Evolutionary conservation across 1,139 yeast species (phyloP), one percentile per base, ranked within the genome.

Genomic region (Pichia sp.): DNA sequence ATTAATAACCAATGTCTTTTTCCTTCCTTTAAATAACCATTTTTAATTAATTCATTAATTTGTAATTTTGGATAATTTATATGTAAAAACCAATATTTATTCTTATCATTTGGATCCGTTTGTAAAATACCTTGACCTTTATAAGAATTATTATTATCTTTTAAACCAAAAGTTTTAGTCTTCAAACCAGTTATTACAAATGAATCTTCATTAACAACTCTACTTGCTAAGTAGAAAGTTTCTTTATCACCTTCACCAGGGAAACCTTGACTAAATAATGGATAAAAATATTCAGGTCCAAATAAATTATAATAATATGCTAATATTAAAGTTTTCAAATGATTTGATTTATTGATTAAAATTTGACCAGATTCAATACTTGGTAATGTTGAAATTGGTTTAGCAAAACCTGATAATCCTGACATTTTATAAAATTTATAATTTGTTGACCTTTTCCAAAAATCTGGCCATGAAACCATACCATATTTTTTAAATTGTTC

Each of bases 401-500:
- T 43, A n/a, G 50, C 39, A n/a, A 45, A 35, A 2, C 42, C 43
- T 22, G 38, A 36, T 34, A 54, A 35, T 3, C 56, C 52, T 28
- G 58, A 44, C 31, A 51, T 39, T 15, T 44, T 36, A 34, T 53
- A 58, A 38, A 48, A 56, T 20, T 58, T 63, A 3, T 85, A 86
- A 18, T 77, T 66, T 0, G 81, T 76, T 1, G 81, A 70, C 48
- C 88, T 65, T 46, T 71, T 67, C 88, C 86, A 80, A 45, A 74
- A 75, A 55, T 80, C 88, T 6, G 89, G 86, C 89, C 89, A 81
- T 18, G 78, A 47, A 4, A 71, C 60, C 51, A 71, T 52, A 5
- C 72, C 73, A 26, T 57, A 52, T 10, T 58, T 55, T 19, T 45
- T 32, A 50, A 58, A 68, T n/a, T 64, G 62, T 15, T 58, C 52